Evolutionary conservation across 169 alveolate species (phyloP).

Genomic region (Cryptosporidium canis): DNA sequence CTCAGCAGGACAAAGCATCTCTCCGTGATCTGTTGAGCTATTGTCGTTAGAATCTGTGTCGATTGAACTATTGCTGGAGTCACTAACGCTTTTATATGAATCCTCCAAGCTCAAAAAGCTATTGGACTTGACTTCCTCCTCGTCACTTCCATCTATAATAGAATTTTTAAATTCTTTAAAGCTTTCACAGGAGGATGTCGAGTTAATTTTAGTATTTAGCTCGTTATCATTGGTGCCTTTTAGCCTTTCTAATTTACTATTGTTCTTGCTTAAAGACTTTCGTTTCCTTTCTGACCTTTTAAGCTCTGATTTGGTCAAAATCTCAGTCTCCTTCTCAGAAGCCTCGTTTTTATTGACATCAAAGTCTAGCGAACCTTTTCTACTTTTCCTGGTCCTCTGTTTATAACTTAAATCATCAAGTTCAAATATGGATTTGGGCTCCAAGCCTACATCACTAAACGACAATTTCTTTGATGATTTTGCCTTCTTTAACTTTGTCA

Average conservation of each 20-base stretch:
- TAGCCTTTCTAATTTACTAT: background rate
- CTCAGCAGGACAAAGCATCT: background rate
- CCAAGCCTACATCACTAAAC: constrained; percentile 39
- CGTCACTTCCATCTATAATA: background rate
- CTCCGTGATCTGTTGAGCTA: background rate
- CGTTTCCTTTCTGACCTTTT: background rate
- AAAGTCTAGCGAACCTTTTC: background rate
- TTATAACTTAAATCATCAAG: constrained; percentile 19
- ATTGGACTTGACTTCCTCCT: background rate
- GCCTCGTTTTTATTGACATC: background rate
- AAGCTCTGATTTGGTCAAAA: background rate
- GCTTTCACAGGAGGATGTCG: background rate
- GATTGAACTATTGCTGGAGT: constrained; percentile 2
- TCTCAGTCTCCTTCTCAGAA: background rate
- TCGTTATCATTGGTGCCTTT: background rate
- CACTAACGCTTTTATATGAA: constrained; percentile 53
- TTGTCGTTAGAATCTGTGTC: background rate
- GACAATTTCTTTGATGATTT: constrained; percentile 20
- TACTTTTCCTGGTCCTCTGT: background rate
- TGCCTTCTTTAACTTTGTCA: constrained; percentile 14
- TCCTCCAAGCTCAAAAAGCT: constrained; percentile 49
- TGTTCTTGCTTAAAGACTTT: background rate
- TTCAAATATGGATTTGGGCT: constrained; percentile 42
- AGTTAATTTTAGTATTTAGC: background rate
- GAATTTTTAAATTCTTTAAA: background rate